Evolutionary conservation across 495 filamentous ascomycete genomes (phyloP), one percentile per base, ranked within the genome.

Genomic region (Penicillium coprophilum): DNA sequence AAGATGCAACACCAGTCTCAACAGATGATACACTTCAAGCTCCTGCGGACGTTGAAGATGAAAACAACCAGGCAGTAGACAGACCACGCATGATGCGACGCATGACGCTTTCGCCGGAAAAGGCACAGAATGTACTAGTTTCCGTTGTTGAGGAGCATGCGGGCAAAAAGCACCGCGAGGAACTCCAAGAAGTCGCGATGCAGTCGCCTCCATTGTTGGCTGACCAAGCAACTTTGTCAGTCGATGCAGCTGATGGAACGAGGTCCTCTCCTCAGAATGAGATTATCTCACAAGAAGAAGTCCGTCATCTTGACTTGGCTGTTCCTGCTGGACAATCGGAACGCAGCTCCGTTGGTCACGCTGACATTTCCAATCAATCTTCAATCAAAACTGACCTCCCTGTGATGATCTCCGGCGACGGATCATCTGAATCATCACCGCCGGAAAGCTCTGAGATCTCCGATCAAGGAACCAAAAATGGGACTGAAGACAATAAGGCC

Each of bases 231-330:
- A 38, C 36, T 13, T 49, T 67, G 12, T 52, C 62, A 17, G 45
- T 51, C 23, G 58, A 63, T 28, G 54, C 60, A 21, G 55, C 56
- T 21, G 17, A 50, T 39, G 56, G 46, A 23, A 64, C 50, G 38
- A 43, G 47, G 13, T 40, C 63, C 6, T 60, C 70, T 30, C 63
- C 67, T 0, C 67, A 71, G 30, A 58, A 59, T n/a, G 64, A 68
- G 41, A 58, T 57, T 39, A 65, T 64, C 19, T 43, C 63, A 7
- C 64, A 69, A 28, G 80, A 87, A 31, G 81, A 84, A 60, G 79
- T 89, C 23, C 81, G 83, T 23, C 85, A 89, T 59, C 75, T 91
- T 3, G 89, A 93, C 63, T 79, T 92, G 38, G 88, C 87, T n/a
- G 75, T 86, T 12, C 71, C 85, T 20, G 67, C 71, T 11, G 64